These are phyloP conservation scores for Fomitiporia mediterranea DNA, from an alignment of 1,284 basidiomycete genomes.

Conservation along the genomic window DNA sequence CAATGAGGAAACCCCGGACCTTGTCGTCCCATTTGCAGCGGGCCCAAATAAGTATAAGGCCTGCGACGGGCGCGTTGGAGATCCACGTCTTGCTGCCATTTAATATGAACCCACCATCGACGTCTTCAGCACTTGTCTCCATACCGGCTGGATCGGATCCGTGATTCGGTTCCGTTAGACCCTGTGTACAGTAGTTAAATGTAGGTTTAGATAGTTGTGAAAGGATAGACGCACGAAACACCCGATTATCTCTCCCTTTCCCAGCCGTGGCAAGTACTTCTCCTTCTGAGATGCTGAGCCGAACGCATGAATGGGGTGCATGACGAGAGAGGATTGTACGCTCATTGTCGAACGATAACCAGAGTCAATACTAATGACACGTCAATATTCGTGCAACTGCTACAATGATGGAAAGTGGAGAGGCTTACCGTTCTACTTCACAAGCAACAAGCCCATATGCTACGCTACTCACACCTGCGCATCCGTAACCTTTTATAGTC, in stretches of 20 bases:
- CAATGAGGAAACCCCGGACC: conserved; percentile 88
- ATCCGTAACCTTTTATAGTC: conserved; percentile 92
- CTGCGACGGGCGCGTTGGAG: conserved; percentile 83
- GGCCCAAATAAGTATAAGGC: conserved; percentile 91
- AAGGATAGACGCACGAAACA: conserved; percentile 70
- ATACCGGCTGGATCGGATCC: conserved; percentile 92
- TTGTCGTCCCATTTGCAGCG: conserved; percentile 92
- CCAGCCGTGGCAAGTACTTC: conserved; percentile 83
- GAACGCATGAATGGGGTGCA: conserved; percentile 96
- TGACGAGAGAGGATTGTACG: conserved; percentile 95
- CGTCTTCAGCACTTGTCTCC: conserved; percentile 89
- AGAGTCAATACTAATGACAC: conserved; percentile 72
- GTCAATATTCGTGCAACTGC: neutral
- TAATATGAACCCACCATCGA: conserved; percentile 79
- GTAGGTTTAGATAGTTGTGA: neutral
- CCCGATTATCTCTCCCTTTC: conserved; percentile 75
- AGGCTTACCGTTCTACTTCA: conserved; percentile 79
- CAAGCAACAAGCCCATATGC: conserved; percentile 93
- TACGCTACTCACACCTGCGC: conserved; percentile 88
- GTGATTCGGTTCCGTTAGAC: conserved; percentile 94
- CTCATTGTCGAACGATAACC: conserved; percentile 96
- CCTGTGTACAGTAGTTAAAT: conserved; percentile 40
- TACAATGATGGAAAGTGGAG: neutral
- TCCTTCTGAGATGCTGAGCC: conserved; percentile 89
- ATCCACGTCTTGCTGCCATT: conserved; percentile 98